phyloP scores from a whole-genome alignment of 2,329 filamentous ascomycete genomes.

The Stagonosporopsis cucurbitacearum region DNA sequence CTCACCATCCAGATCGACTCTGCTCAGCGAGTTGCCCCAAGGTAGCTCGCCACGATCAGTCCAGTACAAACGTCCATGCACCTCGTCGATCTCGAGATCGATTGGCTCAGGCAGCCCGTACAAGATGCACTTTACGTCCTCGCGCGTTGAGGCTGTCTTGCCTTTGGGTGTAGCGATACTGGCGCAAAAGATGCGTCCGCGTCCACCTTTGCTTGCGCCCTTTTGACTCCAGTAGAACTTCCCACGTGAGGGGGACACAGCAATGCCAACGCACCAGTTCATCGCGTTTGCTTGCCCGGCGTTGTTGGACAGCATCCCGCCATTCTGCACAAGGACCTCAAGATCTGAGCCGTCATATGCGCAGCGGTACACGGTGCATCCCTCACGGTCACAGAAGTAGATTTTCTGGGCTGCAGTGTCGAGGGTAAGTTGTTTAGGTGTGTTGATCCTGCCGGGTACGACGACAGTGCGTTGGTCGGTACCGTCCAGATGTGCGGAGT shows the following conservation, averaged over 20 bases:
- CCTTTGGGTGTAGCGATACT: constrained; percentile 51
- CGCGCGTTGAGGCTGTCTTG: constrained; percentile 16
- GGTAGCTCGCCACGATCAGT: constrained; percentile 67
- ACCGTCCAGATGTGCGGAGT: constrained; percentile 59
- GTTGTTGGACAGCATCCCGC: background rate
- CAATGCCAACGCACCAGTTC: constrained; percentile 64
- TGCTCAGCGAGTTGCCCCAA: constrained; percentile 61
- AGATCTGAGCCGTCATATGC: constrained; percentile 20
- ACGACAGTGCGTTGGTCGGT: constrained; percentile 54
- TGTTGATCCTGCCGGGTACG: constrained; percentile 49
- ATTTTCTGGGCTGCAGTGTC: constrained; percentile 31
- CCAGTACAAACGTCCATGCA: constrained; percentile 60
- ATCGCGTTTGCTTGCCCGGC: constrained; percentile 39
- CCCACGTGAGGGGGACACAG: constrained; percentile 52
- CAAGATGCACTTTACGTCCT: constrained; percentile 39
- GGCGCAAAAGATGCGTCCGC: constrained; percentile 62
- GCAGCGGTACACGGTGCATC: constrained; percentile 45
- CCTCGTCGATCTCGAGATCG: constrained; percentile 62
- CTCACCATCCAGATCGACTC: constrained; percentile 40
- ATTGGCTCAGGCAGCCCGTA: constrained; percentile 51
- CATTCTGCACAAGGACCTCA: constrained; percentile 15
- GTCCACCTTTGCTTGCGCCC: constrained; percentile 58
- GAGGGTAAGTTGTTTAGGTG: constrained; percentile 53
- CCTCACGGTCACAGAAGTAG: constrained; percentile 55
- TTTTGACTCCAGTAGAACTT: constrained; percentile 69